Evolutionary conservation across 169 alveolate genomes (phyloP).

Genomic region (Toxoplasma gondii): DNA sequence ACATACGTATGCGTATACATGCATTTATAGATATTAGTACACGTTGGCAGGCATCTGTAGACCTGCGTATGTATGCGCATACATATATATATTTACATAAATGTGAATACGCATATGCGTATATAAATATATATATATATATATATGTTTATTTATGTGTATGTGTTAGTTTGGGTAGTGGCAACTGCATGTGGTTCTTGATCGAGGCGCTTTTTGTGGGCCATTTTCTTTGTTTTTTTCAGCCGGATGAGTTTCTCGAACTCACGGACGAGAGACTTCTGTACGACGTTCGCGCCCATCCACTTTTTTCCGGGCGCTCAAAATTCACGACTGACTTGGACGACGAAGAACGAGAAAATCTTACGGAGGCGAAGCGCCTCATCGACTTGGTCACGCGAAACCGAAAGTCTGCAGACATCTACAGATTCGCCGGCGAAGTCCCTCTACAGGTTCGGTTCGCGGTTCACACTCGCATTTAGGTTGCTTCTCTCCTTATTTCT

Average conservation of each 20-base stretch:
- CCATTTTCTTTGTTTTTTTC: neutral
- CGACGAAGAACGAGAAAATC: conserved; percentile 1
- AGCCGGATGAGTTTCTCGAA: conserved; percentile 26
- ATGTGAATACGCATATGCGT: neutral
- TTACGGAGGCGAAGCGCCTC: conserved; percentile 24
- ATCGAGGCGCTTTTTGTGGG: too few species aligned
- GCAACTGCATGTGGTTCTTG: too few species aligned
- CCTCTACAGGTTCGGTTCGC: conserved; percentile 28
- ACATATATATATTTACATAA: neutral
- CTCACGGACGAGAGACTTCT: conserved; percentile 26
- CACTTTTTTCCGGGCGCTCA: neutral
- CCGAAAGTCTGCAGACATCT: neutral
- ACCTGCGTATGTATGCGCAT: neutral
- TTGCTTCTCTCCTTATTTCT: neutral
- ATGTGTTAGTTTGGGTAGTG: too few species aligned
- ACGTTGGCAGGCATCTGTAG: too few species aligned
- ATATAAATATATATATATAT: neutral
- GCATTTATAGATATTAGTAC: neutral
- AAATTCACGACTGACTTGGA: conserved; percentile 6
- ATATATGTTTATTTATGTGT: neutral
- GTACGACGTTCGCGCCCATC: conserved; percentile 27
- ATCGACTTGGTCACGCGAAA: conserved; percentile 24
- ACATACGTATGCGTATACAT: neutral
- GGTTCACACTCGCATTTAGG: neutral
- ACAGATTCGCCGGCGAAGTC: conserved; percentile 21